Conservation (phyloP, 1,284 basidiomycete genomes). For the Moesziomyces globuligerus region DNA sequence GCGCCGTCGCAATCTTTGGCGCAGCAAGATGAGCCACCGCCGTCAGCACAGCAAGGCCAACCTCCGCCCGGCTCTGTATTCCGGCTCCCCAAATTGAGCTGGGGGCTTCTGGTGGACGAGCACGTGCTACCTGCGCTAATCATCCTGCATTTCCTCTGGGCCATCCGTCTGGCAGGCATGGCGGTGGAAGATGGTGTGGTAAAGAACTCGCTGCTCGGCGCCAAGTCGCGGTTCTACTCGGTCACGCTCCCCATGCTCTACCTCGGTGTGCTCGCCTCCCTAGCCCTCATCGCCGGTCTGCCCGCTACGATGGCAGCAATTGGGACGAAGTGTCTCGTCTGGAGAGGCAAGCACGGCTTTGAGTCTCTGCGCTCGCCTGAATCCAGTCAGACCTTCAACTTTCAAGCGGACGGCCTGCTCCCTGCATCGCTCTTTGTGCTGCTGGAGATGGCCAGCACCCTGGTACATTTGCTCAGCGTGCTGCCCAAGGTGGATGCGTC, state of each 20-base stretch:
- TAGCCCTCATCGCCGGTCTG: conserved; percentile 24
- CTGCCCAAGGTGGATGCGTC: conserved; percentile 36
- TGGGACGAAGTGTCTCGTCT: conserved; percentile 8
- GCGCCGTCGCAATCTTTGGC: conserved; percentile 10
- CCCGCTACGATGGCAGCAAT: conserved; percentile 12
- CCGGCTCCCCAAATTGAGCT: conserved; percentile 44
- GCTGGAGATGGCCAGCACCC: conserved; percentile 24
- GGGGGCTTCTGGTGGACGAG: conserved; percentile 36
- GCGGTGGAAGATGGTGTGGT: conserved; percentile 43
- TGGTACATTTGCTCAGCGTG: conserved; percentile 32
- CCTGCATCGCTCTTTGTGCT: conserved; percentile 27
- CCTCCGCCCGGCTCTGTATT: conserved; percentile 46
- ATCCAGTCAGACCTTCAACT: neutral
- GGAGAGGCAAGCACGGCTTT: conserved; percentile 23
- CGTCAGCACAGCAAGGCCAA: conserved; percentile 18
- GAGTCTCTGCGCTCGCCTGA: neutral
- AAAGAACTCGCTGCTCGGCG: conserved; percentile 30
- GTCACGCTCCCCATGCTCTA: conserved; percentile 38
- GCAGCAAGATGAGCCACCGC: neutral
- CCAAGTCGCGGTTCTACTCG: conserved; percentile 31
- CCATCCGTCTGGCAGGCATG: conserved; percentile 35
- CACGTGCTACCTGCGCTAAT: conserved; percentile 43
- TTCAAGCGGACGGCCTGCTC: conserved; percentile 20
- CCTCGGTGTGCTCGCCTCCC: conserved; percentile 16
- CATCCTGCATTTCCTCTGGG: conserved; percentile 43